Percentiles rank a stretch among this genome's conserved stretches.
These are phyloP conservation scores for Staphylotrichum tortipilum DNA, from an alignment of 495 filamentous ascomycete genomes.

Conservation along the genomic window DNA sequence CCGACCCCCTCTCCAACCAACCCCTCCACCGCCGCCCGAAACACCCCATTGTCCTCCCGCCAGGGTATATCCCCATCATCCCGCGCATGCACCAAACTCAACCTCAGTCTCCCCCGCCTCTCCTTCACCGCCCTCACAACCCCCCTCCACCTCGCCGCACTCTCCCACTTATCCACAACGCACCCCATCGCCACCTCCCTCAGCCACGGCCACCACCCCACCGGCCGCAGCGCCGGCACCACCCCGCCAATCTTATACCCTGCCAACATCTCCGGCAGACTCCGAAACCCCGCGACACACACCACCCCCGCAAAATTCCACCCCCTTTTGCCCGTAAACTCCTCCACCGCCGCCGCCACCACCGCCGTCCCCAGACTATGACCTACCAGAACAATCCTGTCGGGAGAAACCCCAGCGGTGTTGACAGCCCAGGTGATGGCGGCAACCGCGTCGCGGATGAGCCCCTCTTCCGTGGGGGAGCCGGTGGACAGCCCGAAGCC, in stretches of 20 bases:
- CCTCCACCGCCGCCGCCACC: conserved; percentile 59
- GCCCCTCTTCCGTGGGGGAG: conserved; percentile 67
- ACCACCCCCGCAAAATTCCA: conserved; percentile 61
- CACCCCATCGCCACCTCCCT: conserved; percentile 13
- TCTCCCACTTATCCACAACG: conserved; percentile 48
- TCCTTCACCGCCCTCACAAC: conserved; percentile 40
- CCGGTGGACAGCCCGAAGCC: conserved; percentile 81
- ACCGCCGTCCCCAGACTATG: conserved; percentile 89
- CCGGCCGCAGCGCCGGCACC: conserved; percentile 69
- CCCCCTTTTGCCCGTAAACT: conserved; percentile 41
- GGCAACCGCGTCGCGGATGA: conserved; percentile 71
- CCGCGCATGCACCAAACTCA: conserved; percentile 67
- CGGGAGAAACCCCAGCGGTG: conserved; percentile 53
- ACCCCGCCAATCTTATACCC: conserved; percentile 58
- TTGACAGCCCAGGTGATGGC: conserved; percentile 62
- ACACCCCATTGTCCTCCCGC: conserved; percentile 48
- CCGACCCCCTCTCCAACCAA: conserved; percentile 32
- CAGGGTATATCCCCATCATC: conserved; percentile 73
- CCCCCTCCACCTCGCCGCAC: conserved; percentile 35
- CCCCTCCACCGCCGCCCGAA: conserved; percentile 47
- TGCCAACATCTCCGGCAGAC: conserved; percentile 59
- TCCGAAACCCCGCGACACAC: conserved; percentile 70
- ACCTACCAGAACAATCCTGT: conserved; percentile 71
- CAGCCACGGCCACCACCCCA: conserved; percentile 42
- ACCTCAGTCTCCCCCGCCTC: conserved; percentile 37